Base-by-base conservation (phyloP, 1,139 yeast species). In the Candida tetrigidarum region DNA sequence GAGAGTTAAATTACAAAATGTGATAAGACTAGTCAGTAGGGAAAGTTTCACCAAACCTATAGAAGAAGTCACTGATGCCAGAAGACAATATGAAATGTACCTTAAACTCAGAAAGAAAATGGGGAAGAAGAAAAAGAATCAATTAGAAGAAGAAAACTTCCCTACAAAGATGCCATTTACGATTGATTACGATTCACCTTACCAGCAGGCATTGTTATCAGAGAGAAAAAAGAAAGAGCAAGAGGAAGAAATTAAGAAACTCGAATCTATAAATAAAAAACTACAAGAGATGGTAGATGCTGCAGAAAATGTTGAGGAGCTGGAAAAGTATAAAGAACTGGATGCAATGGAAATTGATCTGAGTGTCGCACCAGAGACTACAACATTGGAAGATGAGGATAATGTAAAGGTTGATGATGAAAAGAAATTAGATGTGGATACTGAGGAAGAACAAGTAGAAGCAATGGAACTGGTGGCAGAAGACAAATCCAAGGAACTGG, bases 291-390 rank as follows among this genome's bases (percentile, higher is more conserved):
- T 37, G 10, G 4, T 37, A 20, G 25, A 35, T 71, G 79, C 54
- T 61, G 87, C 29, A 82, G 88, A 87, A 84, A 86, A 3, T 10
- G 12, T 8, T 11, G 82, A 82, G 55, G 66, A n/a, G n/a, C n/a
- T 10, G 16, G 16, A 8, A n/a, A 18, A 19, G 10, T 9, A 15
- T 11, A 15, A 29, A 8, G 33, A 32, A 10, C 15, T n/a, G 11
- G 36, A 32, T 5, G 12, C 3, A 6, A 32, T n/a, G 22, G 36
- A 19, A 5, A 19, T 32, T 19, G 25, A 32, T 19, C 5, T 8
- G n/a, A 19, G 19, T 3, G 15, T 11, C 18, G 11, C 23, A 1
- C 9, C 25, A 11, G 26, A 32, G 23, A 14, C 19, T 7, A 19
- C 4, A 19, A 12, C 4, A 6, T 12, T 19, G 15, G 16, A 11